A percentile compares a stretch with the other conserved stretches of the same genome.
Evolutionary conservation across 1,139 yeast genomes (phyloP).

Genomic region (Pichia sorboxylosa): DNA sequence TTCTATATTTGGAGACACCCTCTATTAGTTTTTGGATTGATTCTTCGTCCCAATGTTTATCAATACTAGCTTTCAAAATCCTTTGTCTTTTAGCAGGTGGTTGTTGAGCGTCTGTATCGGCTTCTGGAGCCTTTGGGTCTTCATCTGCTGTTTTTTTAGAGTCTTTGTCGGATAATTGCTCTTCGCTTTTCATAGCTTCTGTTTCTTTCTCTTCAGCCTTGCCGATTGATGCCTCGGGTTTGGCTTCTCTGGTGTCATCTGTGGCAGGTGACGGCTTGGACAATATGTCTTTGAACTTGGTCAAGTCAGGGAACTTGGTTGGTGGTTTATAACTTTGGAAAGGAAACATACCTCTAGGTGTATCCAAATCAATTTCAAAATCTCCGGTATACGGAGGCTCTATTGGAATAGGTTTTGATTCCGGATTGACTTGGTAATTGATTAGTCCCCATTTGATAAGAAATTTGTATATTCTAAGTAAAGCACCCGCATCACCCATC

Average conservation of each 20-base stretch:
- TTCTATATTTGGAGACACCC: slow-evolving; percentile 46
- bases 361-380: slow-evolving; percentile 61
- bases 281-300: slow-evolving; percentile 43
- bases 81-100: slow-evolving; percentile 32
- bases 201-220: neutral
- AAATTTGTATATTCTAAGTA: slow-evolving; percentile 82
- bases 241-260: neutral
- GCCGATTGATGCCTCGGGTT: neutral
- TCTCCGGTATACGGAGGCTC: slow-evolving; percentile 70
- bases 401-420: slow-evolving; percentile 50
- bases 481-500: slow-evolving; percentile 92
- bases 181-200: neutral
- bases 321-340: slow-evolving; percentile 67
- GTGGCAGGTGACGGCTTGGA: slow-evolving; percentile 4
- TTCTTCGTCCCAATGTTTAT: slow-evolving; percentile 53
- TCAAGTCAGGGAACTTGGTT: slow-evolving; percentile 42
- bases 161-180: slow-evolving; percentile 7
- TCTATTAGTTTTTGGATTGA: slow-evolving; percentile 48
- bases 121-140: neutral
- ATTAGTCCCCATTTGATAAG: slow-evolving; percentile 93
- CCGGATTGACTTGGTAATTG: slow-evolving; percentile 80
- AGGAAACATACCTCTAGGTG: slow-evolving; percentile 91
- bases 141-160: neutral
- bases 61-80: slow-evolving; percentile 25
- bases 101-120: slow-evolving; percentile 4